Percentiles rank a stretch among this genome's conserved stretches.
Conservation (phyloP, 495 filamentous ascomycete species). For the Penicillium coffeae region DNA sequence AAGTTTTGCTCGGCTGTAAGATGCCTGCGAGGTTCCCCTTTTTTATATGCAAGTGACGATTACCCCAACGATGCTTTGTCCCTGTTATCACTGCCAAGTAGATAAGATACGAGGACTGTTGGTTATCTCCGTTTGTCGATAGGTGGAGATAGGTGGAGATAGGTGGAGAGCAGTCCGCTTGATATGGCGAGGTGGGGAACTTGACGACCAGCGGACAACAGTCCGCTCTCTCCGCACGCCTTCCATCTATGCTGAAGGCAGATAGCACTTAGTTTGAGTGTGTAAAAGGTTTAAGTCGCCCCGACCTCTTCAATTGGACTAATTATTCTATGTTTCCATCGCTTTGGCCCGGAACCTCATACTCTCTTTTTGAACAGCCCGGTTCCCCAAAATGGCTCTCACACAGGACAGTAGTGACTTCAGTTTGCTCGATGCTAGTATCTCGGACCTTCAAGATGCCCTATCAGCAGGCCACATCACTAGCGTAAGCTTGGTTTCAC, state of each 20-base stretch:
- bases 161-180: neutral
- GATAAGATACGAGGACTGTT: neutral
- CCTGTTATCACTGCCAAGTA: conserved; percentile 19
- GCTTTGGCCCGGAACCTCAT: too few species aligned
- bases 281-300: too few species aligned
- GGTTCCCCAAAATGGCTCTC: conserved; percentile 5
- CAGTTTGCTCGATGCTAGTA: conserved; percentile 56
- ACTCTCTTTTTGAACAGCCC: too few species aligned
- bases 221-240: conserved; percentile 9
- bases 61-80: too few species aligned
- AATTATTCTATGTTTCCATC: too few species aligned
- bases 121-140: neutral
- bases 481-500: conserved; percentile 42
- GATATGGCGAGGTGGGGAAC: neutral
- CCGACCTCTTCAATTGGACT: too few species aligned
- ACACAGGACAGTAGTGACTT: conserved; percentile 32
- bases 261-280: too few species aligned
- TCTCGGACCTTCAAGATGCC: conserved; percentile 44
- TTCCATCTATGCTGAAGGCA: too few species aligned
- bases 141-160: too few species aligned
- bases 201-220: conserved; percentile 9
- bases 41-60: too few species aligned
- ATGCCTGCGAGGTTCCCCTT: too few species aligned
- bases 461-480: conserved; percentile 40
- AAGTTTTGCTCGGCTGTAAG: too few species aligned